Evolutionary conservation across 1,284 basidiomycete species (phyloP).

Genomic region (Anthracocystis walkeri): DNA sequence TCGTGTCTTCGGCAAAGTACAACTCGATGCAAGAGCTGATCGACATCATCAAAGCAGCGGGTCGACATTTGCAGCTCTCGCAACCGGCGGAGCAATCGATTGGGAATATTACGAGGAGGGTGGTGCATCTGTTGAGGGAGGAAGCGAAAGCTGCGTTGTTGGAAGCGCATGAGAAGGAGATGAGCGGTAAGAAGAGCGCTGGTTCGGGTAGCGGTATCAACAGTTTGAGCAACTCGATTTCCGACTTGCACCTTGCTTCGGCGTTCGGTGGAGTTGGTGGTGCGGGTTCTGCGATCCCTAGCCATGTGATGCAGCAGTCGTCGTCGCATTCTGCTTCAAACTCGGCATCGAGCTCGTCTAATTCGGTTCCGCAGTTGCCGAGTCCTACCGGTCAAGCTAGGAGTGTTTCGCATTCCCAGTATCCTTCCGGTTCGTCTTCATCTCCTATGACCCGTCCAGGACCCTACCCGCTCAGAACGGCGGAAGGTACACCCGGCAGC

Average conservation of each 20-base stretch:
- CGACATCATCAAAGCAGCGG: slow-evolving; percentile 82
- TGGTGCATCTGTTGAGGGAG: slow-evolving; percentile 91
- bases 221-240: slow-evolving; percentile 45
- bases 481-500: slow-evolving; percentile 9
- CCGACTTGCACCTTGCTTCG: slow-evolving; percentile 37
- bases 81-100: slow-evolving; percentile 92
- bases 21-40: slow-evolving; percentile 87
- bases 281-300: slow-evolving; percentile 19
- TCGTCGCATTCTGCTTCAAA: slow-evolving; percentile 16
- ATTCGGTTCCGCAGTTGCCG: slow-evolving; percentile 11
- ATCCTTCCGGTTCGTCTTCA: slow-evolving; percentile 28
- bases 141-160: slow-evolving; percentile 72
- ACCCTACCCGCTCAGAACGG: slow-evolving; percentile 28
- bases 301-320: slow-evolving; percentile 6
- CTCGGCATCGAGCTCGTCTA: slow-evolving; percentile 35
- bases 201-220: slow-evolving; percentile 16
- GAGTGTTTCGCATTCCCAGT: slow-evolving; percentile 23
- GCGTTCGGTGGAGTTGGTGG: slow-evolving; percentile 24
- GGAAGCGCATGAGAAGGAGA: slow-evolving; percentile 43
- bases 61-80: slow-evolving; percentile 82
- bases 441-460: slow-evolving; percentile 23
- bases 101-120: slow-evolving; percentile 90
- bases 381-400: background rate
- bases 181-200: background rate
- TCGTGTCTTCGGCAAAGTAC: slow-evolving; percentile 87